Percentiles rank a stretch among this genome's conserved stretches.
These are phyloP conservation scores for Neckera pumila DNA, from an alignment of 225 moss, liverwort and hornwort genomes.

Conservation along the genomic window DNA sequence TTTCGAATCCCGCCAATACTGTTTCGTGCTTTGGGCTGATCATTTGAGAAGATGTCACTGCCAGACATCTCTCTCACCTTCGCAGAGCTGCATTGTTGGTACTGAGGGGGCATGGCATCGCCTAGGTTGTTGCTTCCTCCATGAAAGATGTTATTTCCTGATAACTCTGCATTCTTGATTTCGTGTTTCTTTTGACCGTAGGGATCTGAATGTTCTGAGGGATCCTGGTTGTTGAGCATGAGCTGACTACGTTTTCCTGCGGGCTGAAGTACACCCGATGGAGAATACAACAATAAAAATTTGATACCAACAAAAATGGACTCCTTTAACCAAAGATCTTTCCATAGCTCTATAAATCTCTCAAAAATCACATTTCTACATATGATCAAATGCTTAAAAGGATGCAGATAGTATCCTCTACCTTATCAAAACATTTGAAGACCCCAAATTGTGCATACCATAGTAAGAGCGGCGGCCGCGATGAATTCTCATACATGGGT, in stretches of 20 bases:
- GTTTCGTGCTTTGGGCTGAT: conserved; percentile 65
- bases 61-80: conserved; percentile 92
- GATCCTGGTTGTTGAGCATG: conserved; percentile 31
- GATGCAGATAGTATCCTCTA: not conserved
- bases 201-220: conserved; percentile 4
- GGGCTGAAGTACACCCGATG: conserved; percentile 34
- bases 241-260: conserved; percentile 80
- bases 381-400: not conserved
- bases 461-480: not conserved
- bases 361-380: not conserved
- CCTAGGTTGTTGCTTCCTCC: conserved; percentile 29
- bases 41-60: conserved; percentile 84
- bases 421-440: not conserved
- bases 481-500: not conserved
- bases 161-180: conserved; percentile 71
- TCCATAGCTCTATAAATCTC: not conserved
- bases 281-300: not conserved
- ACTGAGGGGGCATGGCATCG: conserved; percentile 29
- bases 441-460: not conserved
- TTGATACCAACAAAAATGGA: not conserved
- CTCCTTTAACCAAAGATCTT: not conserved
- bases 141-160: conserved; percentile 65
- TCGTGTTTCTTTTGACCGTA: conserved; percentile 56
- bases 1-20: conserved; percentile 85
- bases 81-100: conserved; percentile 58